Percentiles rank a stretch among this genome's conserved stretches.
phyloP scores from a whole-genome alignment of 202 grass and related monocot species.

The Panicum virgatum region DNA sequence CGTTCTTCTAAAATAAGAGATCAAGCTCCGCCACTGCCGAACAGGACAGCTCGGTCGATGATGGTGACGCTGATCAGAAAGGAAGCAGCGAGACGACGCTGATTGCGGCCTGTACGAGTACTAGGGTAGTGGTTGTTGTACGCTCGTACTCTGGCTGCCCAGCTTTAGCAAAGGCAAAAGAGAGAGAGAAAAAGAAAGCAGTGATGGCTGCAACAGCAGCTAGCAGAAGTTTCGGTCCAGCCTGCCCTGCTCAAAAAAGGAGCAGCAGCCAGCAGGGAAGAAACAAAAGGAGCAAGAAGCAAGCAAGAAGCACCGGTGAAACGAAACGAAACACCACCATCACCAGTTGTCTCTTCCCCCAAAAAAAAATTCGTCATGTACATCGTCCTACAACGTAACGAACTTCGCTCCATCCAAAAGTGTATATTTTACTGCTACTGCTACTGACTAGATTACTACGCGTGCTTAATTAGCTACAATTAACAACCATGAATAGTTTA shows the following conservation, averaged over 20 bases:
- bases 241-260: conserved; percentile 19
- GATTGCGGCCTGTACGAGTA: background rate
- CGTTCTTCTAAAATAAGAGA: no score
- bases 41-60: background rate
- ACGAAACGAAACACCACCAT: background rate
- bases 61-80: background rate
- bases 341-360: background rate
- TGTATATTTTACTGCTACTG: conserved; percentile 1
- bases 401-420: background rate
- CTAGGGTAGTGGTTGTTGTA: conserved; percentile 15
- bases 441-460: conserved; percentile 2
- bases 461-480: conserved; percentile 15
- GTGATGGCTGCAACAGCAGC: background rate
- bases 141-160: conserved; percentile 10
- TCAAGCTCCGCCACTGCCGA: no score
- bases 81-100: background rate
- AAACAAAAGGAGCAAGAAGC: background rate
- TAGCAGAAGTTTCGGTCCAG: conserved; percentile 18
- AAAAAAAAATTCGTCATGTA: conserved; percentile 36
- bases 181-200: background rate
- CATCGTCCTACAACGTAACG: conserved; percentile 23
- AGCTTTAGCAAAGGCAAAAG: conserved; percentile 47
- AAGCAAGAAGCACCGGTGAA: background rate
- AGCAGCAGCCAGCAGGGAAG: background rate
- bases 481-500: conserved; percentile 23